Evolutionary conservation across 225 moss, liverwort and hornwort species (phyloP).

Genomic region (Neckera pumila): DNA sequence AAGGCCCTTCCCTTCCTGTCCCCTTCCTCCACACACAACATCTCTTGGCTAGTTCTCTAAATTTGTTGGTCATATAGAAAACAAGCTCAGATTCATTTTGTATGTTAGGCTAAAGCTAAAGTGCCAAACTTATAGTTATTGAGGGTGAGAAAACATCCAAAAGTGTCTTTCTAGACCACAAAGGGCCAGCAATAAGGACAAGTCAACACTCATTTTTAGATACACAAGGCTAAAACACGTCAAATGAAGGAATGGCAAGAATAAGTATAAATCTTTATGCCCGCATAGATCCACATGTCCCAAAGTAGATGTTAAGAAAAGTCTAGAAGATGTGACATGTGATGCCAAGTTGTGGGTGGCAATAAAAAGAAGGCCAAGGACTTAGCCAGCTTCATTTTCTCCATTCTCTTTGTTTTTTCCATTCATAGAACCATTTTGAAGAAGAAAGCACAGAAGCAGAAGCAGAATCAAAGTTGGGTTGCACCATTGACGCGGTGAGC

Average conservation of each 20-base stretch:
- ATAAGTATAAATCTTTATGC: background rate
- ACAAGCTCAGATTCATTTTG: background rate
- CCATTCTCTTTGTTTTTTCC: background rate
- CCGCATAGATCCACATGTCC: background rate
- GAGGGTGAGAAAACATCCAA: too few species aligned
- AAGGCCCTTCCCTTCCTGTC: too few species aligned
- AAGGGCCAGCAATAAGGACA: background rate
- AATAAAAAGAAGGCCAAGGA: constrained; percentile 11
- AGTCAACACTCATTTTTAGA: background rate
- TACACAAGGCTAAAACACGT: background rate
- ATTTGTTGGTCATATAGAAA: accelerated
- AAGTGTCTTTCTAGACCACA: background rate
- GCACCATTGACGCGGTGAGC: too few species aligned
- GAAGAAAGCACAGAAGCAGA: too few species aligned
- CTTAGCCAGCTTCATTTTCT: background rate
- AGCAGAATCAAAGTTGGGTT: too few species aligned
- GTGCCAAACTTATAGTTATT: too few species aligned
- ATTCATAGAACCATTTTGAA: too few species aligned
- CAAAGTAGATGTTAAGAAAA: background rate
- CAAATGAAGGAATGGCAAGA: background rate
- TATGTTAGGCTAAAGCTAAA: background rate
- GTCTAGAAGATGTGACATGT: background rate
- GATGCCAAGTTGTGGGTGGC: constrained; percentile 6
- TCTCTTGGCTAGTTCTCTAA: too few species aligned
- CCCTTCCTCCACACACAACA: accelerated